These are phyloP conservation scores for Plantago coronopus DNA, from an alignment of 305 asterid genomes.

Conservation along the genomic window DNA sequence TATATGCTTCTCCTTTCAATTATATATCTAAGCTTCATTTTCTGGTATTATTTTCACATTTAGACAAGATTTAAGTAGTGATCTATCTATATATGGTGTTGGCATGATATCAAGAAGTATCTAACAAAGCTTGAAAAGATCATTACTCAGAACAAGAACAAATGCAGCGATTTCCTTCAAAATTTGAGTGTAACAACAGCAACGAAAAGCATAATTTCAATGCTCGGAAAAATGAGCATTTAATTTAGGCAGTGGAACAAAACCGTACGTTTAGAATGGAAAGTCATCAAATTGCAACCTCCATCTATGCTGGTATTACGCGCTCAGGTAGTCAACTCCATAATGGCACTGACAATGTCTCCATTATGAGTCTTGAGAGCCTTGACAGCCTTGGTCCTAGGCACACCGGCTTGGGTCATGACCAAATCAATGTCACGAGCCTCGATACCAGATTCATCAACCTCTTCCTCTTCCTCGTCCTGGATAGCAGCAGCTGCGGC, in stretches of 20 bases:
- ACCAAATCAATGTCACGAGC: conserved; percentile 85
- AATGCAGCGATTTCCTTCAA: not conserved
- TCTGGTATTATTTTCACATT: no score
- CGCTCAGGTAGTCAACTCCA: conserved; percentile 68
- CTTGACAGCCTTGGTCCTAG: conserved; percentile 73
- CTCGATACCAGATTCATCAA: conserved; percentile 69
- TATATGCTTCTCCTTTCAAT: no score
- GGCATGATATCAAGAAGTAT: not conserved
- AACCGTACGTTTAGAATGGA: conserved; percentile 18
- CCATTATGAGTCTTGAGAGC: conserved; percentile 80
- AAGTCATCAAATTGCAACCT: conserved; percentile 9
- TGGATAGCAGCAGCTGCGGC: conserved; percentile 33
- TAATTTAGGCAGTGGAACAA: conserved; percentile 16
- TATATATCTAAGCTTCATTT: no score
- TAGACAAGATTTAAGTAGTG: no score
- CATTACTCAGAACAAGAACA: not conserved
- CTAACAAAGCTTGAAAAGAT: not conserved
- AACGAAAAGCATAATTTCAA: conserved; percentile 16
- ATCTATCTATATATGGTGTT: no score
- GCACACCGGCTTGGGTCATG: conserved; percentile 88
- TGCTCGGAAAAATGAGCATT: conserved; percentile 13
- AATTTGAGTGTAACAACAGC: conserved; percentile 6
- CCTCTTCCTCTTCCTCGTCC: conserved; percentile 69
- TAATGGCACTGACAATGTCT: conserved; percentile 88
- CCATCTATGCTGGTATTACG: no score